Evolutionary conservation across 352 stramenopile genomes (phyloP), one percentile per base, ranked within the genome.

Genomic region (Elongisporangium undulatum): DNA sequence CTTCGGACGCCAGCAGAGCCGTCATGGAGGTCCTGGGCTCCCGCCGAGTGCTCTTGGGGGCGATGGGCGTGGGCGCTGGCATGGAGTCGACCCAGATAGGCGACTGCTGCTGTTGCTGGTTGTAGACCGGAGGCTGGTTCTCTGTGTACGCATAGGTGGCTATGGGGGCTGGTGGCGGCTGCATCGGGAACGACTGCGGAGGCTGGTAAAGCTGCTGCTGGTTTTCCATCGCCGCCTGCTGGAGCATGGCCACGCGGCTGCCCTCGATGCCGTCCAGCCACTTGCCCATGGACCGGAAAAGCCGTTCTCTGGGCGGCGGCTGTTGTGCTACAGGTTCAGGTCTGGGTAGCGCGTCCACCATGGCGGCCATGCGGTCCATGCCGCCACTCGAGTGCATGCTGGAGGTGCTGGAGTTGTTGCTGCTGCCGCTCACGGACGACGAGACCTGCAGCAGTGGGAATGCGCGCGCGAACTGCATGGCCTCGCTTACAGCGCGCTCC

Each of bases 261-360:
- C 56, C 55, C 21, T 60, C 54, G 22, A 29, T 53, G n/a, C 50
- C 52, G 61, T 68, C 68, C 17, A 85, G 58, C 48, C 61, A 88
- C 59, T 85, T 88, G 63, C 75, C 75, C 63, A 85, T 70, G 7
- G 75, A 71, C 19, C 74, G 71, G 51, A 88, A 80, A 16, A 88
- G 63, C 26, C 67, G 63, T 53, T 87, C 73, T 13, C 75, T 41
- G 29, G 29, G 29, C 29, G 29, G 29, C 29, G 29, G 5, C 29
- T 41, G 29, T 2, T 41, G 29, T 6, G 29, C 4, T 13, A 41
- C 29, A 2, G 29, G 29, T 9, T 41, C 29, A 15, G 29, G 29
- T 41, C 29, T 41, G 5, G 29, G 29, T 9, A 41, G 66, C 21
- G 61, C 61, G 24, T 79, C 64, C 19, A 34, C 54, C 17, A 15